A percentile compares a stretch with the other conserved stretches of the same genome.
Conservation (phyloP, 2,329 filamentous ascomycete genomes). For the Grosmannia serpens region DNA sequence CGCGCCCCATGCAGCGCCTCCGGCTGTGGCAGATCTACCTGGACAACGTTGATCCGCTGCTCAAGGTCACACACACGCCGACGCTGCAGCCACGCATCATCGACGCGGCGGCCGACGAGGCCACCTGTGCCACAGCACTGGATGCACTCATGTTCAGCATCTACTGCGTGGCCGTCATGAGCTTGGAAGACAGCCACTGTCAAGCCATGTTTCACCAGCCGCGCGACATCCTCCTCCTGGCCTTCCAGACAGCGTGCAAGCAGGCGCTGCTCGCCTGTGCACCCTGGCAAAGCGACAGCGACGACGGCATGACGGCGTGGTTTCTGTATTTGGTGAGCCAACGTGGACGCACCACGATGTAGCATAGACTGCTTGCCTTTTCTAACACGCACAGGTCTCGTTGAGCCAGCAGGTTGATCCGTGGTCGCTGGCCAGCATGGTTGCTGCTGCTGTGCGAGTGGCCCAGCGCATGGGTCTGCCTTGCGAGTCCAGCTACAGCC, state of each 20-base stretch:
- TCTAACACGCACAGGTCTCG: conserved; percentile 29
- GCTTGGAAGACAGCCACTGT: conserved; percentile 32
- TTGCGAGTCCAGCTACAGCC: conserved; percentile 23
- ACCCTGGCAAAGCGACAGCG: conserved; percentile 36
- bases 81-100: conserved; percentile 41
- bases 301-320: conserved; percentile 44
- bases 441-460: conserved; percentile 44
- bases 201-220: conserved; percentile 25
- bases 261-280: conserved; percentile 40
- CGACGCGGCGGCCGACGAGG: conserved; percentile 31
- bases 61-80: conserved; percentile 48
- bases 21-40: conserved; percentile 46
- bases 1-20: conserved; percentile 31
- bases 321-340: conserved; percentile 39
- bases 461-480: conserved; percentile 45
- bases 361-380: neutral
- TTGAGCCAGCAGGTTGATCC: conserved; percentile 30
- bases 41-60: conserved; percentile 44
- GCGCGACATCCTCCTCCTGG: conserved; percentile 26
- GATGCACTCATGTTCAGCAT: conserved; percentile 48
- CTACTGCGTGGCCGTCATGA: conserved; percentile 31
- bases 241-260: conserved; percentile 22
- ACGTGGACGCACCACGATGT: neutral
- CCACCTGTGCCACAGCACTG: conserved; percentile 25
- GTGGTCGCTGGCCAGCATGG: conserved; percentile 37